Evolutionary conservation across 1,284 basidiomycete species (phyloP), one percentile per base, ranked within the genome.

Genomic region (Coriolopsis trogii): DNA sequence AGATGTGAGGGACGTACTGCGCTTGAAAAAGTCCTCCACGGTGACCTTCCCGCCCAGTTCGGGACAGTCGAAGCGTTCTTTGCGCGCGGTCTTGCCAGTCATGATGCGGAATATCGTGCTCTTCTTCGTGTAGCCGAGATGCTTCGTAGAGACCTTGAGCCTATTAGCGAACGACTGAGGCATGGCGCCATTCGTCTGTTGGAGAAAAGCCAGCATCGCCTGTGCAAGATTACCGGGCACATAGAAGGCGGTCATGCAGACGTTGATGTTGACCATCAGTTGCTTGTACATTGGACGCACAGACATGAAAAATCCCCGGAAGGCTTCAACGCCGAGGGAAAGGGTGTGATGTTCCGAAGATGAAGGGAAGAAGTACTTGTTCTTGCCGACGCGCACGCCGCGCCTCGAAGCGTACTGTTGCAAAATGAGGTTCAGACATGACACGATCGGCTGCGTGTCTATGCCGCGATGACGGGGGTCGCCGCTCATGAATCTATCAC

Each of bases 161-260:
- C 71, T 79, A 26, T 76, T 75, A 2, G 73, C 70, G 57, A 89
- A 78, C 2, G 69, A 63, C 1, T 62, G 71, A 0, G 76, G 82
- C 70, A 80, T 75, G 0, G 71, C 78, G 0, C 79, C 81, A 1
- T 62, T 58, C 0, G 80, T 75, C 13, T 69, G 62, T 3, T 53
- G 55, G 6, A 63, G 55, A 59, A 86, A 89, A 3, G 71, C 73
- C 3, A 69, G 20, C 49, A 90, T 73, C 0, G 80, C 77, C 0
- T 84, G 69, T 1, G 78, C 81, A 4, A 89, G 72, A 48, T 82
- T 85, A 0, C 84, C 83, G 0, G 83, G 79, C 5, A 72, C 67
- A 53, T 89, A 79, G 63, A 91, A 91, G 0, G 86, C 86, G 0
- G 85, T 81, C 79, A 85, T 86, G 63, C 85, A 87, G 13, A 82